These are phyloP conservation scores for Cladosporium sphaerospermum DNA, from an alignment of 2,329 filamentous ascomycete species.

Conservation along the genomic window DNA sequence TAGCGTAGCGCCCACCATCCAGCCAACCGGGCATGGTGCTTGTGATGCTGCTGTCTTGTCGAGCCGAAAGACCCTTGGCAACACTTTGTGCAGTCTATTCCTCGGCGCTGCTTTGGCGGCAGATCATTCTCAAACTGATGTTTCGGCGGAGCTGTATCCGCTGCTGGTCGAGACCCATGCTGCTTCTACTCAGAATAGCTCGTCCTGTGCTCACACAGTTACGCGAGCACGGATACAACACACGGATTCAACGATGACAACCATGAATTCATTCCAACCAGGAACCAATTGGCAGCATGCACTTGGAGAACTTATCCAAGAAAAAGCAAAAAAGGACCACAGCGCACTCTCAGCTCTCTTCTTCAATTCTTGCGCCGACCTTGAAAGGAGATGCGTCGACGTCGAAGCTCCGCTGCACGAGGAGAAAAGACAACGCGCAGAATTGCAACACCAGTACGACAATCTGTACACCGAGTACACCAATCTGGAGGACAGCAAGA, in stretches of 20 bases:
- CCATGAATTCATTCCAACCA: not conserved
- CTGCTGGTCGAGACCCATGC: slow-evolving; percentile 5
- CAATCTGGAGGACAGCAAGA: slow-evolving; percentile 33
- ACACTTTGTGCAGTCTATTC: not conserved
- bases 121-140: slow-evolving; percentile 9
- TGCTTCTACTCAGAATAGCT: not conserved
- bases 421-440: slow-evolving; percentile 35
- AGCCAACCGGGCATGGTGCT: not conserved
- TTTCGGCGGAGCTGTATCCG: slow-evolving; percentile 1
- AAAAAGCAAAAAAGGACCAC: slow-evolving; percentile 38
- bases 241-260: not conserved
- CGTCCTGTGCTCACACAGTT: not conserved
- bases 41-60: not conserved
- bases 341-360: slow-evolving; percentile 45
- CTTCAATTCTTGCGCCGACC: slow-evolving; percentile 48
- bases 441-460: slow-evolving; percentile 32
- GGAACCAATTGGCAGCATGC: slow-evolving; percentile 43
- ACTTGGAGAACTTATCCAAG: slow-evolving; percentile 40
- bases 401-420: slow-evolving; percentile 49
- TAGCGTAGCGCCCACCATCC: not conserved
- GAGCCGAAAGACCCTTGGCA: not conserved
- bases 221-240: not conserved
- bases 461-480: slow-evolving; percentile 31
- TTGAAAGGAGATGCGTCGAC: slow-evolving; percentile 51
- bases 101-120: slow-evolving; percentile 5